Base-by-base conservation (phyloP, 2,329 filamentous ascomycete species). In the Ophiostoma sp. region DNA sequence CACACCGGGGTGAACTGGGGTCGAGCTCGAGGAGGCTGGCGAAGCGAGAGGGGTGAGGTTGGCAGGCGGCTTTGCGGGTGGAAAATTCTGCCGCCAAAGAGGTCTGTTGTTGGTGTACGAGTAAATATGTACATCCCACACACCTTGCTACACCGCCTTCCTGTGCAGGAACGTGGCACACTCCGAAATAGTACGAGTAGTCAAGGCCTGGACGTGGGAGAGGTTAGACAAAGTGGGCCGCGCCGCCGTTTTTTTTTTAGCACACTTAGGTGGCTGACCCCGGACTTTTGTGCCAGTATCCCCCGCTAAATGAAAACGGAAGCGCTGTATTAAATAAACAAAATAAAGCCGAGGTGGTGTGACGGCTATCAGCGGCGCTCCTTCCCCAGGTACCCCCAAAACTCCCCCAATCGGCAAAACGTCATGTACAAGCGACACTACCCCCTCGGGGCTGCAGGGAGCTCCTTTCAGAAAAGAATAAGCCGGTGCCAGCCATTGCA, bases 401-500 rank as follows among this genome's bases (percentile, higher is more conserved):
- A n/a, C 36, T n/a, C 36, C 58, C 52, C 58, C 58, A 41, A 62
- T 62, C 36, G 40, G 60, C 40, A 14, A 14, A 42, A 44, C 40
- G n/a, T 63, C 60, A 42, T 63, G 58, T n/a, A 62, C 5, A 41
- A 38, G 12, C 58, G 63, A 41, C 62, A 65, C n/a, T 52, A 62
- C 3, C 55, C 49, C n/a, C 49, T 64, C 60, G 63, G 45, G 66
- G 66, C 16, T 60, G 40, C n/a, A 49, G 27, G 18, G 38, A 66
- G 68, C 64, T 47, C 64, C 67, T 68, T 65, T 47, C 68, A 18
- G 41, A 66, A 40, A 65, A 58, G 45, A 66, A 69, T 69, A 69
- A 70, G 70, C 70, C 70, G 70, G 63, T 40, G 70, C 68, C 68
- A 71, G 69, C 70, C 70, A 69, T 42, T 12, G 12, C 36, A 62